Evolutionary conservation across 2,329 filamentous ascomycete genomes (phyloP), one percentile per base, ranked within the genome.

Genomic region (Epichloe brachyelytri): DNA sequence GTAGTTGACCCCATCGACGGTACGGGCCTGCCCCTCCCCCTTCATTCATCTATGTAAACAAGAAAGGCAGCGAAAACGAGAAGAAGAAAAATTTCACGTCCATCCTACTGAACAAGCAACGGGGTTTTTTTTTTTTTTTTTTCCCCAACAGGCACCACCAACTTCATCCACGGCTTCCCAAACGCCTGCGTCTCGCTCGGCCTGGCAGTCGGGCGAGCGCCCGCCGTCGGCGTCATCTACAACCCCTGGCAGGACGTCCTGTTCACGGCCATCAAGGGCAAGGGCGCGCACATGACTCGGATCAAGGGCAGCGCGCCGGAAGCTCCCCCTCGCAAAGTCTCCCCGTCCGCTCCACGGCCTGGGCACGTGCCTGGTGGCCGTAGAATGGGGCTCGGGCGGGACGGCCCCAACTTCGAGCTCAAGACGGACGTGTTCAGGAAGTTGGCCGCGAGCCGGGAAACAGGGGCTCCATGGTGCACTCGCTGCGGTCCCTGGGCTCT

Each of bases 1-100:
- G 78, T 90, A 61, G 82, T 86, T 57, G 86, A 91, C 64, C 86
- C 86, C 43, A 89, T 91, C 59, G 86, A 91, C 68, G 86, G 85
- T 61, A 53, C 14, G 52, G 2, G 12, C 11, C 11, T 11, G 43
- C 17, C 5, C 2, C 11, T n/a, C 4, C 14, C 7, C 1, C 19
- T 1, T 17, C 17, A 17, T 41, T 11, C 43, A 22, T 10, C 2
- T 4, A 22, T 5, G n/a, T n/a, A n/a, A 22, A 11, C 10, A 43
- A 14, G 12, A 30, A 30, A 5, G 22, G 19, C 14, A 4, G 5
- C 22, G 5, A 26, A 19, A 43, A n/a, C 5, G 7, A 26, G 14
- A 33, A 5, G 17, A 20, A 30, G n/a, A 20, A 17, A n/a, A n/a
- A n/a, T n/a, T n/a, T n/a, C 3, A 10, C 20, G 26, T 15, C 12